These are phyloP conservation scores for Fusarium sp. DNA, from an alignment of 2,329 filamentous ascomycete species.

Conservation along the genomic window DNA sequence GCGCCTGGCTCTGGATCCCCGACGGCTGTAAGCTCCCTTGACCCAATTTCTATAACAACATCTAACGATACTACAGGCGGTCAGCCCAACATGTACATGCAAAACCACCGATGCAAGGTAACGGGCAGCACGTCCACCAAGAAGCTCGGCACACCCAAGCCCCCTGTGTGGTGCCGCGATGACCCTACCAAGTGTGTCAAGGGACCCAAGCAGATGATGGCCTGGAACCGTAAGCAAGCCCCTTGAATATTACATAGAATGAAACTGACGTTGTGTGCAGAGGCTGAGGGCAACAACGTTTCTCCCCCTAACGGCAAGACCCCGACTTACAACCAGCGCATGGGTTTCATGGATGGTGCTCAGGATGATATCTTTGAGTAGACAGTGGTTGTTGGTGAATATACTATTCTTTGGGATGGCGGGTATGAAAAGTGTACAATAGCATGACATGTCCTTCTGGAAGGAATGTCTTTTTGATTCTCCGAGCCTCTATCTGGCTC, in stretches of 20 bases:
- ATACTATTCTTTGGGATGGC: background rate
- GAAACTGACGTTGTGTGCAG: constrained; percentile 26
- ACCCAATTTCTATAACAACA: background rate
- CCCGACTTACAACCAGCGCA: constrained; percentile 50
- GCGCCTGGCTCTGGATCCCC: constrained; percentile 49
- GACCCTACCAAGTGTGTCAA: constrained; percentile 56
- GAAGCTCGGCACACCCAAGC: constrained; percentile 55
- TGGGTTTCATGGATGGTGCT: constrained; percentile 50
- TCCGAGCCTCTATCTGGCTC: background rate
- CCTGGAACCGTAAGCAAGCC: constrained; percentile 55
- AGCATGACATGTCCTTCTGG: constrained; percentile 10
- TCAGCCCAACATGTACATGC: constrained; percentile 57
- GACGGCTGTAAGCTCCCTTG: constrained; percentile 40
- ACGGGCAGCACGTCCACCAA: constrained; percentile 56
- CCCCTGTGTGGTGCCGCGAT: constrained; percentile 57
- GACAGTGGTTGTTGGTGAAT: background rate
- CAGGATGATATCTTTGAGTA: constrained; percentile 50
- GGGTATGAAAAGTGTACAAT: constrained; percentile 7
- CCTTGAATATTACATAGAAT: background rate
- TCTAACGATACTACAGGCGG: constrained; percentile 31
- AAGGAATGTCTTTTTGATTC: constrained; percentile 10
- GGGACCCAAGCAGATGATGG: constrained; percentile 65
- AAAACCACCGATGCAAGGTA: constrained; percentile 62
- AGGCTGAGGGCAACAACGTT: constrained; percentile 52
- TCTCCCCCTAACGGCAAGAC: constrained; percentile 43